These are phyloP conservation scores for Vachellia collinsii DNA, from an alignment of 306 rosid genomes.

Conservation along the genomic window DNA sequence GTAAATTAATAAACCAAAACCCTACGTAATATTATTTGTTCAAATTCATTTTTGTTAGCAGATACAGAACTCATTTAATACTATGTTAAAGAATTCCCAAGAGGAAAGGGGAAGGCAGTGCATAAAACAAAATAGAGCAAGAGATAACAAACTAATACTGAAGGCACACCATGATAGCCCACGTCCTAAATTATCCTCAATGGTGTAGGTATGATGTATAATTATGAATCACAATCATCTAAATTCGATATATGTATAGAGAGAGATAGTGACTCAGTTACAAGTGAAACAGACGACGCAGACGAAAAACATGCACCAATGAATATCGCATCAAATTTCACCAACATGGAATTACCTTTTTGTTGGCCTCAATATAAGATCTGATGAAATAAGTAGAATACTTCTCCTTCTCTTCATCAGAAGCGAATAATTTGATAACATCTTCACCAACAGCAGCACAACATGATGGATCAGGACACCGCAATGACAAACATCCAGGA, in stretches of 20 bases:
- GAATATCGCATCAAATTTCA: neutral
- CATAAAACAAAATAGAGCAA: neutral
- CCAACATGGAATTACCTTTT: conserved; percentile 49
- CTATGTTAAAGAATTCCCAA: neutral
- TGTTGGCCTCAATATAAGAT: conserved; percentile 71
- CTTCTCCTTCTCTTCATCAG: conserved; percentile 57
- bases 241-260: neutral
- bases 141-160: neutral
- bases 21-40: neutral
- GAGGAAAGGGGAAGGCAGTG: neutral
- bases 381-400: conserved; percentile 58
- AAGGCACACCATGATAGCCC: neutral
- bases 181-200: neutral
- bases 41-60: neutral
- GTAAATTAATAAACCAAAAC: neutral
- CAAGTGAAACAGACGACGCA: neutral
- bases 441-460: conserved; percentile 62
- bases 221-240: neutral
- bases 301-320: neutral
- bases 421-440: too few relatives aligned
- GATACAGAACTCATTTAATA: neutral
- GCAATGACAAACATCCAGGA: conserved; percentile 60
- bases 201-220: neutral
- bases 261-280: neutral
- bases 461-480: conserved; percentile 78